phyloP scores from a whole-genome alignment of 768 basidiomycete genomes.

The Agrocybe chaxingu region DNA sequence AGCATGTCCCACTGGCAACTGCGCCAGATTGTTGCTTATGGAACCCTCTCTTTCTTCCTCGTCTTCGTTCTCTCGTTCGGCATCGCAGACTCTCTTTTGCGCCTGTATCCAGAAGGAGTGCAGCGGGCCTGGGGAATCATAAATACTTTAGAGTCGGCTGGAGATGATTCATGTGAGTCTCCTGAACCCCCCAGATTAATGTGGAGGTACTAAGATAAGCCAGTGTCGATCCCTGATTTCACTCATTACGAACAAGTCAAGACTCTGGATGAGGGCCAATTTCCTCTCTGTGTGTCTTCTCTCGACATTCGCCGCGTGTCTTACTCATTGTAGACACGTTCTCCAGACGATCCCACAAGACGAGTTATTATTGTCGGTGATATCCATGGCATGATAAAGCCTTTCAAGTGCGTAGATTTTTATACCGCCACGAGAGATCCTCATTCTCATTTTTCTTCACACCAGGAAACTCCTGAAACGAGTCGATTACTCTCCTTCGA shows the following conservation, averaged over 20 bases:
- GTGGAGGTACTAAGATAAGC: background rate
- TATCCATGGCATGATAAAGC: constrained; percentile 76
- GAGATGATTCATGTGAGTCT: background rate
- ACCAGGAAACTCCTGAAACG: constrained; percentile 54
- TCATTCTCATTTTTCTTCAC: background rate
- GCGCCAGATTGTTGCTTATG: constrained; percentile 14
- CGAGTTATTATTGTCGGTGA: constrained; percentile 83
- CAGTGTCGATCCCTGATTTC: constrained; percentile 52
- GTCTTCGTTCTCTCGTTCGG: constrained; percentile 14
- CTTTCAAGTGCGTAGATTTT: constrained; percentile 53
- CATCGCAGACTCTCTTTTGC: constrained; percentile 9
- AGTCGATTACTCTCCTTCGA: constrained; percentile 53
- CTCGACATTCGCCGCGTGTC: background rate
- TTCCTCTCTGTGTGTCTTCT: constrained; percentile 47
- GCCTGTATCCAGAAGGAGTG: background rate
- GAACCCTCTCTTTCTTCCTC: constrained; percentile 11
- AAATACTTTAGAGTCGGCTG: background rate
- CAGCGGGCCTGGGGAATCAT: background rate
- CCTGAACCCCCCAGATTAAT: background rate
- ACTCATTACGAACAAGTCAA: constrained; percentile 40
- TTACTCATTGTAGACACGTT: background rate
- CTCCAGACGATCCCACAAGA: constrained; percentile 43
- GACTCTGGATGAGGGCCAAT: constrained; percentile 43
- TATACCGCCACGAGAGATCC: background rate
- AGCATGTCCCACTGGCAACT: constrained; percentile 6